Evolutionary conservation across 257 asterid genomes (phyloP).

Genomic region (Fraxinus americana): DNA sequence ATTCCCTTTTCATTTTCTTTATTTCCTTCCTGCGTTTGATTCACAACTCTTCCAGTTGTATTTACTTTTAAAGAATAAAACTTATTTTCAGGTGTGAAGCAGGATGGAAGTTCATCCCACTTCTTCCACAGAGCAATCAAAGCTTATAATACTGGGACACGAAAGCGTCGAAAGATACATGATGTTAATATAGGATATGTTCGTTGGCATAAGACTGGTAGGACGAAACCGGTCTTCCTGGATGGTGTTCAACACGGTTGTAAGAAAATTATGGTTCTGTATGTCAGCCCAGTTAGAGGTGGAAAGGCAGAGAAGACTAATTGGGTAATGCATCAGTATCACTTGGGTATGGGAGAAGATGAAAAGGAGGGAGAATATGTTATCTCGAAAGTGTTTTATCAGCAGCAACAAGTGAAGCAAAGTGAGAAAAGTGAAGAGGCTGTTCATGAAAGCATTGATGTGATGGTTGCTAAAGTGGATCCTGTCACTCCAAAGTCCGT

Average conservation of each 20-base stretch:
- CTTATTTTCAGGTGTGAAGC: slow-evolving; percentile 72
- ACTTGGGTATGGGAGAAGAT: slow-evolving; percentile 84
- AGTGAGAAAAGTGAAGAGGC: slow-evolving; percentile 58
- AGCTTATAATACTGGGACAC: slow-evolving; percentile 90
- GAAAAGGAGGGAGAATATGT: slow-evolving; percentile 87
- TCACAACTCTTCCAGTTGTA: not conserved
- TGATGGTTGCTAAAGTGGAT: slow-evolving; percentile 49
- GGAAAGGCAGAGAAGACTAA: slow-evolving; percentile 90
- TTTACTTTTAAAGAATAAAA: not conserved
- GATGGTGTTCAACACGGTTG: slow-evolving; percentile 92
- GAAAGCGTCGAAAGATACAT: slow-evolving; percentile 89
- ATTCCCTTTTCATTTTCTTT: not conserved
- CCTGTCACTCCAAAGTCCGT: slow-evolving; percentile 80
- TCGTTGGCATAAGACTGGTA: slow-evolving; percentile 98
- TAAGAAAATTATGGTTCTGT: slow-evolving; percentile 95
- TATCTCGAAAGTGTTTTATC: slow-evolving; percentile 86
- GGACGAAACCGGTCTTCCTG: slow-evolving; percentile 78
- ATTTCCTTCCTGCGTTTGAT: not conserved
- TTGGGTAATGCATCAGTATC: slow-evolving; percentile 99
- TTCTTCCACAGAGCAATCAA: slow-evolving; percentile 93
- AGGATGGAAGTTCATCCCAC: slow-evolving; percentile 85
- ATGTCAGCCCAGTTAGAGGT: slow-evolving; percentile 65
- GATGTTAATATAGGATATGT: slow-evolving; percentile 75
- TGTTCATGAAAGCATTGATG: slow-evolving; percentile 36
- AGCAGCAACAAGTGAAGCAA: slow-evolving; percentile 71